Base-by-base conservation (phyloP, 2,329 filamentous ascomycete genomes). In the Cryphonectria naterciae region DNA sequence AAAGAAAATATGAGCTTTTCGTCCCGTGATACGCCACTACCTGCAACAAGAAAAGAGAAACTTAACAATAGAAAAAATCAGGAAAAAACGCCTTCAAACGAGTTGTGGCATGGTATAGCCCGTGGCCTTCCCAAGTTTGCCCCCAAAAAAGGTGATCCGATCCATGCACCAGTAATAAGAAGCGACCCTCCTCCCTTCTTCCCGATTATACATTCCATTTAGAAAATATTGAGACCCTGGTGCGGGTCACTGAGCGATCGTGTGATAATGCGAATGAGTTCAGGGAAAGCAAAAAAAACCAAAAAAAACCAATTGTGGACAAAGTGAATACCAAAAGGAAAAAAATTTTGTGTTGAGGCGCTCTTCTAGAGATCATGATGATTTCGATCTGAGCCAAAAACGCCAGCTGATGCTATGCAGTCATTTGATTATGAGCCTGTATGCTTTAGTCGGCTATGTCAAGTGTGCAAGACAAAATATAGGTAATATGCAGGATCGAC, bases 201-300 rank as follows among this genome's bases (percentile, higher is more conserved):
- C 74, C 76, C 77, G 71, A 79, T 79, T 80, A 80, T 76, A 80
- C 78, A 80, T 80, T 79, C 74, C 73, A 74, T 78, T 78, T 77
- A 77, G 68, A 68, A 75, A 73, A 74, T 74, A 75, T n/a, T 52
- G 63, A 67, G 58, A 35, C 63, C 67, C 54, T 28, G 22, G 22
- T 39, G 41, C 28, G 64, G 69, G 71, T 46, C 66, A 69, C 70
- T 65, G 61, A 72, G 60, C 65, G 69, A 71, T 73, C 60, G 71
- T 68, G n/a, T 52, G 58, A 68, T 67, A 63, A 54, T 62, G 46
- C 56, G 25, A 52, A 28, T 28, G 52, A 54, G 68, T 41, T 56
- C 28, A 58, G 39, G 10, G 15, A 63, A 39, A n/a, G 25, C n/a
- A n/a, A n/a, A n/a, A n/a, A n/a, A n/a, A n/a, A n/a, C n/a, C n/a